These are phyloP conservation scores for Chlorella sp. DNA, from an alignment of 139 green algal genomes.

Conservation along the genomic window DNA sequence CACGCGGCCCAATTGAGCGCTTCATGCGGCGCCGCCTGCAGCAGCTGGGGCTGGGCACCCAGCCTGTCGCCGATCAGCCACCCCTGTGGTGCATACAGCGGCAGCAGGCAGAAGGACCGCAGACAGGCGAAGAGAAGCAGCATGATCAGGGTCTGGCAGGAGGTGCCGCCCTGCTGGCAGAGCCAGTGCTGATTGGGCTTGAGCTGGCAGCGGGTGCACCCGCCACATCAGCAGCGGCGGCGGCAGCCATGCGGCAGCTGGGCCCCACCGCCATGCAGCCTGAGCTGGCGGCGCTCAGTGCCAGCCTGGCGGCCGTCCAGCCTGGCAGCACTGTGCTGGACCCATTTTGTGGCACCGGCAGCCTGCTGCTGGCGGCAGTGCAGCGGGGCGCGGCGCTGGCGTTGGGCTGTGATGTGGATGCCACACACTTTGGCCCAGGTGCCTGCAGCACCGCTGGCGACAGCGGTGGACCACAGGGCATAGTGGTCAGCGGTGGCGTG, in stretches of 20 bases:
- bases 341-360: conserved; percentile 32
- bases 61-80: not conserved
- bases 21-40: not conserved
- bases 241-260: not conserved
- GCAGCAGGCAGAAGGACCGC: not conserved
- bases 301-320: conserved; percentile 1
- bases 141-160: not conserved
- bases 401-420: conserved; percentile 1
- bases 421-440: not conserved
- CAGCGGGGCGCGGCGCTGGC: not conserved
- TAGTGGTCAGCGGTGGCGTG: not conserved
- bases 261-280: conserved; percentile 31
- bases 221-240: not conserved
- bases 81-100: conserved; percentile 22
- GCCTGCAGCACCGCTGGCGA: not conserved
- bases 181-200: not conserved
- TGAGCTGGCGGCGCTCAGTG: conserved; percentile 5
- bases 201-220: not conserved
- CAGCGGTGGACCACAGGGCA: not conserved
- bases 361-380: conserved; percentile 19
- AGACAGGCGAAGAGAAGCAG: not conserved
- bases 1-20: not conserved
- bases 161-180: not conserved
- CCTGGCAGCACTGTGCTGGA: not conserved
- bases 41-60: conserved; percentile 2